Percentiles rank a stretch among this genome's conserved stretches.
phyloP scores from a whole-genome alignment of 768 basidiomycete genomes.

The Hypholoma fasciculare region DNA sequence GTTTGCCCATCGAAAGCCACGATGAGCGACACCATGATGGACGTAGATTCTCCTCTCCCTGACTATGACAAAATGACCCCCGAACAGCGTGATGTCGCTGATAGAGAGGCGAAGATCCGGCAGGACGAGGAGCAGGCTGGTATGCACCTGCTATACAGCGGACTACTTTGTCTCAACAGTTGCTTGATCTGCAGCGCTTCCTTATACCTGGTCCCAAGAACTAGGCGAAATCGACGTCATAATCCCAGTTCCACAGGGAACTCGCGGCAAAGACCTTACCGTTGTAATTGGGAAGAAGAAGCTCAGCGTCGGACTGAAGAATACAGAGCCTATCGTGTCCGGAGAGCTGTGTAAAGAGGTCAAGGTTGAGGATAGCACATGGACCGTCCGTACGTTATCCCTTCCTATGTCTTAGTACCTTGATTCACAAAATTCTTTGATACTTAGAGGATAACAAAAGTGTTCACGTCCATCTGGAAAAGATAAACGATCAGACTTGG shows the following conservation, averaged over 20 bases:
- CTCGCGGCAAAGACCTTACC: constrained; percentile 72
- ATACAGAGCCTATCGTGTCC: constrained; percentile 79
- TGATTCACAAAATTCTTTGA: not conserved
- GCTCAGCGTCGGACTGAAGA: constrained; percentile 83
- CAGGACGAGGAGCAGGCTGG: constrained; percentile 86
- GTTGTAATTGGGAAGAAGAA: constrained; percentile 81
- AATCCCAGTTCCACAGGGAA: constrained; percentile 86
- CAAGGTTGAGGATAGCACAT: constrained; percentile 95
- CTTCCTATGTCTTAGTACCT: not conserved
- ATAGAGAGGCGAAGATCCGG: constrained; percentile 64
- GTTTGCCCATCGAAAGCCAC: not conserved
- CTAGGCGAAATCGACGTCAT: constrained; percentile 83
- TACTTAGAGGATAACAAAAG: constrained; percentile 72
- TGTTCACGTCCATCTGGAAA: constrained; percentile 80
- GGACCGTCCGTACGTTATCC: constrained; percentile 77
- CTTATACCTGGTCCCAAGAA: constrained; percentile 91
- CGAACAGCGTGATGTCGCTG: constrained; percentile 74
- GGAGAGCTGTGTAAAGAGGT: constrained; percentile 93
- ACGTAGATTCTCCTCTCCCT: constrained; percentile 7
- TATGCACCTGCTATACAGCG: constrained; percentile 36
- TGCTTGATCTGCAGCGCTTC: constrained; percentile 58
- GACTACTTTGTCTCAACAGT: constrained; percentile 17
- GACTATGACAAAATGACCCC: constrained; percentile 64
- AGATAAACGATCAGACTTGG: constrained; percentile 88
- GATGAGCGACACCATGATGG: constrained; percentile 1